These are phyloP conservation scores for Solanum raphanifolium DNA, from an alignment of 257 asterid species.

Conservation along the genomic window DNA sequence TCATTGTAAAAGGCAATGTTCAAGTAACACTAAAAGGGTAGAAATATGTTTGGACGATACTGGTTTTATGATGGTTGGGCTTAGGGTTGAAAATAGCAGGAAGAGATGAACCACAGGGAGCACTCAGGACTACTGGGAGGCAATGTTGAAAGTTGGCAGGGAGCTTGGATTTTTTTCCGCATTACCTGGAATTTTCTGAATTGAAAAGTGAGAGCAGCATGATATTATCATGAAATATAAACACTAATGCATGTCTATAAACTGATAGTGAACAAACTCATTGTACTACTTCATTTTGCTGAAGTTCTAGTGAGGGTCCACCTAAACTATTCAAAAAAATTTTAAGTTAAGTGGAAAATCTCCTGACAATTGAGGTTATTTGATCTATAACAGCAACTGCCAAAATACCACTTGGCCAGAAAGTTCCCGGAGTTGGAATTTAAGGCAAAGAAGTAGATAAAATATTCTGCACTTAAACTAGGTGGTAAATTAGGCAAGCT, in stretches of 20 bases:
- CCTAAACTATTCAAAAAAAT: not conserved
- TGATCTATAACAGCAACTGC: not conserved
- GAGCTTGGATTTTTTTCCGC: not conserved
- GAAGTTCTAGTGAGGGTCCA: not conserved
- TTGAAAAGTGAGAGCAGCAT: not conserved
- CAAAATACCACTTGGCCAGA: not conserved
- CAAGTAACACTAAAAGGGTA: not conserved
- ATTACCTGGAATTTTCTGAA: not conserved
- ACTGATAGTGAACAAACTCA: not conserved
- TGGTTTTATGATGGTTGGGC: not conserved
- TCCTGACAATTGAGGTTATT: not conserved
- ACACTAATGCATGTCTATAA: not conserved
- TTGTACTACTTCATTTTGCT: not conserved
- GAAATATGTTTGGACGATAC: not conserved
- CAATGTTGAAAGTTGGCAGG: not conserved
- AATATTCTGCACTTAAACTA: not conserved
- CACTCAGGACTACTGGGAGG: not conserved
- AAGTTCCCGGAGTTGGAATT: not conserved
- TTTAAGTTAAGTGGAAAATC: not conserved
- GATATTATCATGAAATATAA: not conserved
- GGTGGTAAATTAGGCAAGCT: not conserved
- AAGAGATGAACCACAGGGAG: not conserved
- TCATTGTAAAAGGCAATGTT: not conserved
- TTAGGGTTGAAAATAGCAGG: not conserved
- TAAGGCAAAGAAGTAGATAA: not conserved